These are phyloP conservation scores for Pseudodiploospora longispora DNA, from an alignment of 2,329 filamentous ascomycete species.

Conservation along the genomic window DNA sequence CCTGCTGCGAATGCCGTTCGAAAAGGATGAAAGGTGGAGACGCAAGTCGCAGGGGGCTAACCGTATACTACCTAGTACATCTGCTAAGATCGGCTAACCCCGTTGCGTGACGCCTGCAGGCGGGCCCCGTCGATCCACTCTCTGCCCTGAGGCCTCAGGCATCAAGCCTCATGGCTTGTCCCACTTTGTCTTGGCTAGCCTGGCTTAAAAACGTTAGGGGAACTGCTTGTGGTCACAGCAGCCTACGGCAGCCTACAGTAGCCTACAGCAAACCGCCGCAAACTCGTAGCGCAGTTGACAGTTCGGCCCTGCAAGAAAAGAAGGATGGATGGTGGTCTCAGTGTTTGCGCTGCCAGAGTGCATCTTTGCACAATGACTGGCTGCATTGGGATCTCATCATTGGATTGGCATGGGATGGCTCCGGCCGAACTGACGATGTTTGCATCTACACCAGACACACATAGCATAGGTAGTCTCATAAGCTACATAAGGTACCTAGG, in stretches of 20 bases:
- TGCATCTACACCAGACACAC: too few species aligned
- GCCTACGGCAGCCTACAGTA: too few species aligned
- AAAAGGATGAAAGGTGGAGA: neutral
- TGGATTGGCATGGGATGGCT: too few species aligned
- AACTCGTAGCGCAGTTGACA: neutral
- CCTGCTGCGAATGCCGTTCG: slow-evolving; percentile 2
- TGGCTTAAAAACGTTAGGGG: too few species aligned
- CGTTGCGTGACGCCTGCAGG: slow-evolving; percentile 1
- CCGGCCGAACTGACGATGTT: too few species aligned
- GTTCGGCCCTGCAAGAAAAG: slow-evolving; percentile 1
- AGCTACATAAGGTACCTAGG: too few species aligned
- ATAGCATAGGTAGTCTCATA: too few species aligned
- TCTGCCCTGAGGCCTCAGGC: slow-evolving; percentile 5
- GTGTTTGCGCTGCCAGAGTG: slow-evolving; percentile 3
- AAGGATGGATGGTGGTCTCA: slow-evolving; percentile 5
- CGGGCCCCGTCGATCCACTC: neutral
- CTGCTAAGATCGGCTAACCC: slow-evolving; percentile 2
- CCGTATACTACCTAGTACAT: neutral
- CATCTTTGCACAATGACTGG: slow-evolving; percentile 3
- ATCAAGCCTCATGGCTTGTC: neutral
- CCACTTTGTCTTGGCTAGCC: too few species aligned
- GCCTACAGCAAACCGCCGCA: neutral
- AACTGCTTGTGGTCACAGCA: too few species aligned
- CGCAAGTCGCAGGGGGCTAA: slow-evolving; percentile 1
- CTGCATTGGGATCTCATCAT: neutral